Evolutionary conservation across 805 yeast genomes (phyloP).

Genomic region (Candida cerambycidarum): DNA sequence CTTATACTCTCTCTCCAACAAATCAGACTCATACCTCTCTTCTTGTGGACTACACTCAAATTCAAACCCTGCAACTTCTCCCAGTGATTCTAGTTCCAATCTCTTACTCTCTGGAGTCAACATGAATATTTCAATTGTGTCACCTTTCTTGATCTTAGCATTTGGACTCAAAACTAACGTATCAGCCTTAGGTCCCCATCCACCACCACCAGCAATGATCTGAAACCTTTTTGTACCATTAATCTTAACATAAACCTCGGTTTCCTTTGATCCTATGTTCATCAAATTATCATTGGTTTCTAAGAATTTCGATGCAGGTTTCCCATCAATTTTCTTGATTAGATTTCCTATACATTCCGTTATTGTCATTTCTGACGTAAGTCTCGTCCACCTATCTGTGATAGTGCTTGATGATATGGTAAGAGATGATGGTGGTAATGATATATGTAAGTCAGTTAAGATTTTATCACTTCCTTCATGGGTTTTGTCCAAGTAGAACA

Average conservation of each 20-base stretch:
- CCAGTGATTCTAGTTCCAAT: not conserved
- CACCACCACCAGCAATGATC: slow-evolving; percentile 74
- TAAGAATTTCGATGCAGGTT: slow-evolving; percentile 57
- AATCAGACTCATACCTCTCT: slow-evolving; percentile 15
- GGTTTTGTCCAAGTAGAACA: slow-evolving; percentile 30
- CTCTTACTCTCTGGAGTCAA: slow-evolving; percentile 34
- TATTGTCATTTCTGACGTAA: slow-evolving; percentile 36
- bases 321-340: slow-evolving; percentile 52
- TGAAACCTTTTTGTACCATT: slow-evolving; percentile 33
- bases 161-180: slow-evolving; percentile 66
- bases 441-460: slow-evolving; percentile 4
- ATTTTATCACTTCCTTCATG: slow-evolving; percentile 7
- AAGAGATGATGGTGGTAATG: not conserved
- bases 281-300: slow-evolving; percentile 45
- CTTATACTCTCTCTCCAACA: slow-evolving; percentile 9
- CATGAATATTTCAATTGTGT: slow-evolving; percentile 47
- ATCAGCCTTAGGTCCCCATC: slow-evolving; percentile 70
- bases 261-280: slow-evolving; percentile 41
- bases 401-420: not conserved
- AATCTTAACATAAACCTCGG: slow-evolving; percentile 39
- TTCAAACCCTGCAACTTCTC: not conserved
- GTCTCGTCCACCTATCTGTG: slow-evolving; percentile 38
- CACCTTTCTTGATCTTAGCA: slow-evolving; percentile 47
- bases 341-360: slow-evolving; percentile 58
- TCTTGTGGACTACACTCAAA: slow-evolving; percentile 38